Evolutionary conservation across 1,284 basidiomycete species (phyloP).

Genomic region (Trichosporon asahii): DNA sequence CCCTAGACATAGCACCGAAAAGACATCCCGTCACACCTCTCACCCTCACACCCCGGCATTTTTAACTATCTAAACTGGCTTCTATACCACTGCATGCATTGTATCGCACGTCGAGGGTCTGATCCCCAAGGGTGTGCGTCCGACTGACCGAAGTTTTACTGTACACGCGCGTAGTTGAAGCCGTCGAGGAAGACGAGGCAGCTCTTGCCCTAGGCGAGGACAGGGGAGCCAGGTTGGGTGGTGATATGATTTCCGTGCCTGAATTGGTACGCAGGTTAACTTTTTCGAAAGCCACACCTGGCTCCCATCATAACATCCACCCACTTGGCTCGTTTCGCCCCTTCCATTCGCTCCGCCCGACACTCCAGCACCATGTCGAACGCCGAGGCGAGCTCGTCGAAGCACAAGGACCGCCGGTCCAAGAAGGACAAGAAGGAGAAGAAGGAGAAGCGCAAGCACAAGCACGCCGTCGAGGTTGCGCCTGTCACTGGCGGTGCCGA

Average conservation of each 20-base stretch:
- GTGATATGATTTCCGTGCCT: conserved; percentile 23
- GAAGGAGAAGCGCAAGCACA: conserved; percentile 25
- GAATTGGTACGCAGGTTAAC: conserved; percentile 22
- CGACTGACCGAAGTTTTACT: too few species aligned
- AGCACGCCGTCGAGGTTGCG: conserved; percentile 1
- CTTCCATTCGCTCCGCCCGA: not conserved
- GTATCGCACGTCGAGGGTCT: conserved; percentile 11
- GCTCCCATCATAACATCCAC: not conserved
- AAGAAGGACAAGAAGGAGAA: conserved; percentile 23
- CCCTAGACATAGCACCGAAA: not conserved
- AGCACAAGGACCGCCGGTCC: conserved; percentile 27
- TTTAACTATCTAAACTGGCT: conserved; percentile 1
- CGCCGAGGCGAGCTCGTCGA: conserved; percentile 32
- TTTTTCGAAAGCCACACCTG: conserved; percentile 19
- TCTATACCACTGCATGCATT: conserved; percentile 18
- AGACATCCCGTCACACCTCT: not conserved
- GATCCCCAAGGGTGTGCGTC: too few species aligned
- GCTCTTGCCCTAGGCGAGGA: too few species aligned
- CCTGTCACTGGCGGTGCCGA: conserved; percentile 5
- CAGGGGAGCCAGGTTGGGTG: not conserved
- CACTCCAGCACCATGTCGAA: conserved; percentile 22
- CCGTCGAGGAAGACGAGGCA: not conserved
- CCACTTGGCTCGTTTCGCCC: not conserved
- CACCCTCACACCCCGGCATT: conserved; percentile 3
- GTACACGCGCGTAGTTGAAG: not conserved